A percentile compares a stretch with the other conserved stretches of the same genome.
Evolutionary conservation across 441 rosid genomes (phyloP).

Genomic region (Aquilaria agallochum): DNA sequence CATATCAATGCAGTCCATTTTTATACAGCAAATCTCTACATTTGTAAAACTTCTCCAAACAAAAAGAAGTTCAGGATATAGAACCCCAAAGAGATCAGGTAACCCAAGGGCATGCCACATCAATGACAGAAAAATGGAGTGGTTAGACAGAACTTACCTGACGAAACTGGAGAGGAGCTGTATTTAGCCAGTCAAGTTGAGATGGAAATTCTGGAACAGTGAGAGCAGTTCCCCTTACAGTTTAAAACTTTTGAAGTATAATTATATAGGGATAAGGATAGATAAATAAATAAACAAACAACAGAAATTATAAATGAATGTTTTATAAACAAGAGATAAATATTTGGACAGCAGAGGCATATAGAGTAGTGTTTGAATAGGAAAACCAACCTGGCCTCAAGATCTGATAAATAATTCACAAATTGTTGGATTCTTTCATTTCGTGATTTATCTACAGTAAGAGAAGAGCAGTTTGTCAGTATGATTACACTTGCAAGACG

Average conservation of each 20-base stretch:
- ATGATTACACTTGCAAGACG: too few relatives aligned
- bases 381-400: slow-evolving; percentile 63
- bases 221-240: slow-evolving; percentile 58
- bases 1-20: too few relatives aligned
- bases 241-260: slow-evolving; percentile 4
- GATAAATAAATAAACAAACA: neutral
- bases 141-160: slow-evolving; percentile 42
- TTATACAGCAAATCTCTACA: too few relatives aligned
- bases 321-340: slow-evolving; percentile 1
- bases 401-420: slow-evolving; percentile 69
- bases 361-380: slow-evolving; percentile 4
- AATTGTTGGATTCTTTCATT: slow-evolving; percentile 63
- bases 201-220: slow-evolving; percentile 83
- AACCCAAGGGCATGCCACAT: too few relatives aligned
- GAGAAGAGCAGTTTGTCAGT: too few relatives aligned
- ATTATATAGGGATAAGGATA: slow-evolving; percentile 11
- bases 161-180: slow-evolving; percentile 80
- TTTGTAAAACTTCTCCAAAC: too few relatives aligned
- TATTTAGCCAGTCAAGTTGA: slow-evolving; percentile 89
- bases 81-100: too few relatives aligned
- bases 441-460: slow-evolving; percentile 37
- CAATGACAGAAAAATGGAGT: too few relatives aligned
- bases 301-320: neutral
- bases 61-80: too few relatives aligned
- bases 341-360: neutral